Evolutionary conservation across 2,329 filamentous ascomycete species (phyloP), one percentile per base, ranked within the genome.

Genomic region (Drechmeria coniospora): DNA sequence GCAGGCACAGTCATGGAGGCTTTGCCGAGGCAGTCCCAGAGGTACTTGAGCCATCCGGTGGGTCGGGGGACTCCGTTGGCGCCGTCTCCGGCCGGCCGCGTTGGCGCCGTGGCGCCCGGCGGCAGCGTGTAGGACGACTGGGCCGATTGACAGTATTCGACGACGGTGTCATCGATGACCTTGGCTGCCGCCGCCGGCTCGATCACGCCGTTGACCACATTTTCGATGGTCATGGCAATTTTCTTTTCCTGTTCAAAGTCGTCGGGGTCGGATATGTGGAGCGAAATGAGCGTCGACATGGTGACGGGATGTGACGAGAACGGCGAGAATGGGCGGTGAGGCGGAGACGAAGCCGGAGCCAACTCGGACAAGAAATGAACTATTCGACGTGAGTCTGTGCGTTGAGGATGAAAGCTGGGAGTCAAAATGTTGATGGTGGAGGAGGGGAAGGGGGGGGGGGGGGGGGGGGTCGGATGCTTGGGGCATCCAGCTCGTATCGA

Each of bases 31-130:
- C 25, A 23, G 21, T 27, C 20, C 24, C 21, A 31, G 8, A 31
- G 20, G 16, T 22, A 31, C 20, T 27, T 27, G 15, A 22, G 29
- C 29, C 29, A 31, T 2, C 29, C 29, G 8, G 15, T n/a, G 19
- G 22, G 21, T 2, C 2, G 16, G 14, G 25, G 16, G 4, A 10
- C 16, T 8, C 7, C 11, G 12, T 11, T 15, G 11, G 17, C 6
- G 13, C 17, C 16, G 15, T 25, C 23, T 15, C 13, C 23, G 13
- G 8, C 13, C 12, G n/a, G n/a, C n/a, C n/a, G n/a, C n/a, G n/a
- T n/a, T n/a, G n/a, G n/a, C n/a, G n/a, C n/a, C n/a, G n/a, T n/a
- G n/a, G n/a, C n/a, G n/a, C n/a, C n/a, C n/a, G n/a, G n/a, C n/a
- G n/a, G n/a, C n/a, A n/a, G n/a, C n/a, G 19, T 21, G 18, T 23